These are phyloP conservation scores for Aegilops speltoides DNA, from an alignment of 176 grass and related monocot species.

Conservation along the genomic window DNA sequence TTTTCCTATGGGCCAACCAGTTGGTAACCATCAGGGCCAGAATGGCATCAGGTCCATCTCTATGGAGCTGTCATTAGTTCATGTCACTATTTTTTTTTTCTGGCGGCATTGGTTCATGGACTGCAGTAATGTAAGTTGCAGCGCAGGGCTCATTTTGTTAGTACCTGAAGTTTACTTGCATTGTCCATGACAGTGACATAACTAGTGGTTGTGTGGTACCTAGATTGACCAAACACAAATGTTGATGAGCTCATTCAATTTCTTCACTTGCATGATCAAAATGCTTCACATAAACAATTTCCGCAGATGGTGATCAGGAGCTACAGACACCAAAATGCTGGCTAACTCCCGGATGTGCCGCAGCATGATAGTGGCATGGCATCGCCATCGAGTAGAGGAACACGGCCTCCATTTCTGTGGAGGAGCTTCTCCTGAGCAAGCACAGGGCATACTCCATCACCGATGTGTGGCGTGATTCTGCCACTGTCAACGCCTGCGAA, in stretches of 20 bases:
- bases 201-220: no score
- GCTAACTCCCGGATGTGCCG: background rate
- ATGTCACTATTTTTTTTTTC: no score
- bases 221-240: background rate
- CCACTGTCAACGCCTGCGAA: constrained; percentile 11
- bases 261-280: constrained; percentile 5
- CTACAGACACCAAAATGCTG: constrained; percentile 1
- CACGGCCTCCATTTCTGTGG: constrained; percentile 29
- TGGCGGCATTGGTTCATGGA: no score
- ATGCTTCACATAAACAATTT: background rate
- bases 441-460: constrained; percentile 45
- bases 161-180: no score
- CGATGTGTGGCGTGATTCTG: constrained; percentile 34
- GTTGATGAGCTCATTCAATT: background rate
- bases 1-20: background rate
- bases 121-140: background rate
- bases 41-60: background rate
- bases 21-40: background rate
- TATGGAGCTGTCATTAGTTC: background rate
- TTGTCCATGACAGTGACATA: no score
- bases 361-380: constrained; percentile 22
- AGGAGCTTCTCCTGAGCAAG: constrained; percentile 32
- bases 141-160: background rate
- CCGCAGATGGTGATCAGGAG: background rate
- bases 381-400: constrained; percentile 46